Conservation (phyloP, 352 stramenopile species). For the Phytophthora pinifolia region DNA sequence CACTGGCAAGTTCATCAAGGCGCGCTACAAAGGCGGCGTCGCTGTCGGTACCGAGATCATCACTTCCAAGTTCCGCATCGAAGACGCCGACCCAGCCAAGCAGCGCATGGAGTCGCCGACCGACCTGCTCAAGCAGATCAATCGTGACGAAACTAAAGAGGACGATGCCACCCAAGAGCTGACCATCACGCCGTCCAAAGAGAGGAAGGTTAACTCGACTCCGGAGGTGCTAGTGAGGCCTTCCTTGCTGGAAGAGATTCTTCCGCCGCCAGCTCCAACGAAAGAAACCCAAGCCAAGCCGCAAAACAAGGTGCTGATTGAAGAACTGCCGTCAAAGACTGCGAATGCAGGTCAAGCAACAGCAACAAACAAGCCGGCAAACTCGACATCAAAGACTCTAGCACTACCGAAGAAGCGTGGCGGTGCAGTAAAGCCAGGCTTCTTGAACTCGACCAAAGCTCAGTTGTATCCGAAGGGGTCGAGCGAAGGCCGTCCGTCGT, state of each 20-base stretch:
- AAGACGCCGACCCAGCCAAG: constrained; percentile 29
- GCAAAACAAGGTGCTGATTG: constrained; percentile 42
- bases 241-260: not conserved
- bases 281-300: constrained; percentile 1
- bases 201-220: constrained; percentile 1
- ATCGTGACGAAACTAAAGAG: constrained; percentile 22
- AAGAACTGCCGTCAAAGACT: constrained; percentile 33
- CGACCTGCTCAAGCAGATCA: constrained; percentile 62
- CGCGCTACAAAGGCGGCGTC: constrained; percentile 77
- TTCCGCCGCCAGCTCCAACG: constrained; percentile 15
- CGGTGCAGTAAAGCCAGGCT: constrained; percentile 68
- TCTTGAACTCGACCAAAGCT: constrained; percentile 62
- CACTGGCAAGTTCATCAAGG: constrained; percentile 84
- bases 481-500: constrained; percentile 60
- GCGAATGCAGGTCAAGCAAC: not conserved
- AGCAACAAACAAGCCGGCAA: not conserved
- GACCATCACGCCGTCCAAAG: constrained; percentile 16
- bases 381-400: constrained; percentile 3
- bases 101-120: constrained; percentile 44
- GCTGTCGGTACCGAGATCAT: constrained; percentile 57
- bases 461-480: constrained; percentile 76
- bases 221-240: constrained; percentile 13
- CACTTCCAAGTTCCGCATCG: constrained; percentile 77
- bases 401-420: constrained; percentile 17
- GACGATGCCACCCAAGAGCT: constrained; percentile 16